These are phyloP conservation scores for Phytomonas serpens DNA, from an alignment of 208 protist genomes.

Conservation along the genomic window DNA sequence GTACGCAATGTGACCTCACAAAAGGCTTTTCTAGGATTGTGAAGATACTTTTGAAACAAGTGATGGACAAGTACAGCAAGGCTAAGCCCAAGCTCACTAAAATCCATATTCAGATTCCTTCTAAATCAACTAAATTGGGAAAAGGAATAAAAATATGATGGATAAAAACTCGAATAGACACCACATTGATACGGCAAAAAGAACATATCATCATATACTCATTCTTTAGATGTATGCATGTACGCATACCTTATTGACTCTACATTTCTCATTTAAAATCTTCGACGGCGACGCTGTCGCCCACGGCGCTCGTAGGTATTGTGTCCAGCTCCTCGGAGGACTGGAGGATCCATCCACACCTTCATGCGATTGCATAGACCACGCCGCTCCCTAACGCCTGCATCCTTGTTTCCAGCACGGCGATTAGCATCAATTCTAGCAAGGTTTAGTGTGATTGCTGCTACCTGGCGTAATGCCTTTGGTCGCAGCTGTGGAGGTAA, in stretches of 20 bases:
- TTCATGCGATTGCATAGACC: constrained; percentile 53
- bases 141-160: constrained; percentile 2
- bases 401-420: constrained; percentile 47
- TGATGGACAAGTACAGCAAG: neutral
- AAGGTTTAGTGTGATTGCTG: constrained; percentile 42
- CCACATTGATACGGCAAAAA: neutral
- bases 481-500: constrained; percentile 74
- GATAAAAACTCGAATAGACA: neutral
- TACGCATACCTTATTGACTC: neutral
- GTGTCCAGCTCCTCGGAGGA: constrained; percentile 72
- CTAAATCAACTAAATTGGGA: neutral
- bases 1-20: neutral
- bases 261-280: neutral
- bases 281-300: constrained; percentile 39
- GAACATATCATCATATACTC: neutral
- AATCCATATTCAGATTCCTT: constrained; percentile 5
- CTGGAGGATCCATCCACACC: constrained; percentile 74
- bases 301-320: constrained; percentile 80
- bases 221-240: neutral
- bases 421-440: constrained; percentile 83
- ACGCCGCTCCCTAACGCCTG: constrained; percentile 60
- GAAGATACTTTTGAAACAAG: neutral
- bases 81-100: neutral
- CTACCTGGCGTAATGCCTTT: constrained; percentile 74
- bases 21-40: neutral